Base-by-base conservation (phyloP, 768 basidiomycete species). In the Lanmaoa rubissima region DNA sequence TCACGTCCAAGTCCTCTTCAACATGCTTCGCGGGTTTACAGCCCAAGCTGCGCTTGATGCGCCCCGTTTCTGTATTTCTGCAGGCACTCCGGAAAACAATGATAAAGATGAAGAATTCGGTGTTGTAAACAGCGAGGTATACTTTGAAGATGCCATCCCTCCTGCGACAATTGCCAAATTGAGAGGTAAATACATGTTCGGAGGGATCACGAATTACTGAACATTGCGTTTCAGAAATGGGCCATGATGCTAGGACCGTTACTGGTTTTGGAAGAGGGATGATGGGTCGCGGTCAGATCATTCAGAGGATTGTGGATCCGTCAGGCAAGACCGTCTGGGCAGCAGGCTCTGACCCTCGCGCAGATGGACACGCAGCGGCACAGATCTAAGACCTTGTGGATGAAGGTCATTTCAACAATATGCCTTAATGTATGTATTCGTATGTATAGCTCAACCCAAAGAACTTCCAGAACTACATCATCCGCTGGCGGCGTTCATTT, bases 31-130 rank as follows among this genome's bases (percentile, higher is more conserved):
- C 45, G 95, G 95, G 2, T 92, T 85, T 70, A 89, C 86, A 2
- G 81, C 86, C 0, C 97, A 99, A 74, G 85, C 91, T 4, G 91
- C 94, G 14, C 82, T 99, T 38, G 96, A 98, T 72, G 89, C 94
- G 0, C 96, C 95, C 10, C 85, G 96, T 14, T 97, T 98, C 76
- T 98, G 95, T 69, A 98, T 98, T 55, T 94, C 93, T 14, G 83
- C 92, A 17, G 90, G 89, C 26, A 80, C 79, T 54, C 88, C 91
- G 1, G 85, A 88, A 59, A 66, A 80, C 3, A 76, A 82, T 42
- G 76, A 73, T 24, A 73, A 74, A 35, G 70, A 76, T 32, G 77
- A 77, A 10, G 70, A 73, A 26, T 85, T 85, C 0, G 86, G 86
- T 4, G 79, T 84, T 54, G 78, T 72, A 44, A 91, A 92, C 66